phyloP scores from a whole-genome alignment of 768 basidiomycete genomes.

The Mycena vitilis region DNA sequence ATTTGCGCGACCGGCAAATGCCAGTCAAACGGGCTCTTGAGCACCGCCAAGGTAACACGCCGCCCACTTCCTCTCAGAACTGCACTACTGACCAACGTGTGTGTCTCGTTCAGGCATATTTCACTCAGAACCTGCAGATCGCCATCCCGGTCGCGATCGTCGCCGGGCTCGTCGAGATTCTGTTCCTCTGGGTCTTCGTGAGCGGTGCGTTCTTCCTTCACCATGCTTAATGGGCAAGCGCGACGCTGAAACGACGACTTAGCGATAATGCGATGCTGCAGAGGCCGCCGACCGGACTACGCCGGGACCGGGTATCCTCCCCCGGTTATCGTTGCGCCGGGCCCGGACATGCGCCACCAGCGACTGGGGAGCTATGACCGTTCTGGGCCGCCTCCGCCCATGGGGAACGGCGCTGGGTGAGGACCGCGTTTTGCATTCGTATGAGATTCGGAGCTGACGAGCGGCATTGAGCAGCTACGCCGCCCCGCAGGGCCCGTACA shows the following conservation, averaged over 20 bases:
- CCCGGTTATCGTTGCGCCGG: slow-evolving; percentile 5
- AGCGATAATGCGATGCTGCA: slow-evolving; percentile 32
- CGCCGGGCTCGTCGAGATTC: slow-evolving; percentile 69
- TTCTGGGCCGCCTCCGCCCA: slow-evolving; percentile 2
- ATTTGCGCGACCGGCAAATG: slow-evolving; percentile 73
- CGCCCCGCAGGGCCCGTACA: not conserved
- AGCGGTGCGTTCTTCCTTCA: slow-evolving; percentile 48
- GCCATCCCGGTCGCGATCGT: slow-evolving; percentile 84
- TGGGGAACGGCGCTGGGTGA: slow-evolving; percentile 9
- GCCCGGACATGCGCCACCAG: slow-evolving; percentile 22
- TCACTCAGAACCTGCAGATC: slow-evolving; percentile 79
- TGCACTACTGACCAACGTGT: not conserved
- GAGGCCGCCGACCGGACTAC: slow-evolving; percentile 25
- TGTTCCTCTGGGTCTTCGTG: slow-evolving; percentile 64
- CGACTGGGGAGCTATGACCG: slow-evolving; percentile 24
- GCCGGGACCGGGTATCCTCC: slow-evolving; percentile 2
- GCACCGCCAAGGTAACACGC: slow-evolving; percentile 66
- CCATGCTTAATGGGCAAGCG: not conserved
- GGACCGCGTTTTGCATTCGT: not conserved
- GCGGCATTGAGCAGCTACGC: not conserved
- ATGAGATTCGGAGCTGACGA: not conserved
- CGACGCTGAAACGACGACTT: not conserved
- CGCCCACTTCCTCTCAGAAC: not conserved
- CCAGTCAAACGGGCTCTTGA: slow-evolving; percentile 65
- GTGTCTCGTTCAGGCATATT: slow-evolving; percentile 68